These are phyloP conservation scores for Clohesyomyces aquaticus DNA, from an alignment of 495 filamentous ascomycete species.

Conservation along the genomic window DNA sequence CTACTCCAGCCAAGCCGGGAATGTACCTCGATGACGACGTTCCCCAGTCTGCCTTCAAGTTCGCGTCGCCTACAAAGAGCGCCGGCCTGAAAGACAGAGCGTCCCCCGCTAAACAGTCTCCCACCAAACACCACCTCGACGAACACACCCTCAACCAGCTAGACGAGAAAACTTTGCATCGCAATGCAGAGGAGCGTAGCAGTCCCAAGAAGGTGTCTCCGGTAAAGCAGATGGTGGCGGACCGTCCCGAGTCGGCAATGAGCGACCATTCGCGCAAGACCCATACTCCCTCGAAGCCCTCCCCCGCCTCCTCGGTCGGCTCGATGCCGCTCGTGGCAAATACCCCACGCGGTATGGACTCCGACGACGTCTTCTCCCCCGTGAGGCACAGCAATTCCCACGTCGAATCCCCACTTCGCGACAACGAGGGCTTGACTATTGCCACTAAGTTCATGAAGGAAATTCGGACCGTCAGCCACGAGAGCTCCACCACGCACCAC, in stretches of 20 bases:
- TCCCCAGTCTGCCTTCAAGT: conserved; percentile 32
- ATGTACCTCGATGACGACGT: conserved; percentile 19
- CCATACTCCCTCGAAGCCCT: conserved; percentile 30
- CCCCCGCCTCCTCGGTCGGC: conserved; percentile 26
- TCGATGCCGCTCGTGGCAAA: conserved; percentile 5
- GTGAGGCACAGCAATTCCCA: conserved; percentile 10
- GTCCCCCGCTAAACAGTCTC: conserved; percentile 23
- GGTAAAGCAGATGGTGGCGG: conserved; percentile 17
- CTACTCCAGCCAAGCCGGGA: conserved; percentile 30
- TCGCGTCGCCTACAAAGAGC: conserved; percentile 26
- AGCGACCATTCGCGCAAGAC: conserved; percentile 21
- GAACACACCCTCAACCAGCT: no score
- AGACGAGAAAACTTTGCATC: neutral
- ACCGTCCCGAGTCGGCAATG: conserved; percentile 25
- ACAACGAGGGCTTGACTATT: conserved; percentile 47
- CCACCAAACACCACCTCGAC: conserved; percentile 21
- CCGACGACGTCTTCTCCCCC: conserved; percentile 2
- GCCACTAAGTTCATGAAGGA: conserved; percentile 42
- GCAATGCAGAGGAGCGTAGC: neutral
- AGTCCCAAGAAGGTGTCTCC: conserved; percentile 37
- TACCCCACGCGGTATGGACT: neutral
- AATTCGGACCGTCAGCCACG: conserved; percentile 30
- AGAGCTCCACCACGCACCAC: conserved; percentile 45
- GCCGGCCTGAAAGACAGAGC: conserved; percentile 26
- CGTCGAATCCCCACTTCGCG: conserved; percentile 38